Base-by-base conservation (phyloP, 495 filamentous ascomycete species). In the Neurospora sp. region DNA sequence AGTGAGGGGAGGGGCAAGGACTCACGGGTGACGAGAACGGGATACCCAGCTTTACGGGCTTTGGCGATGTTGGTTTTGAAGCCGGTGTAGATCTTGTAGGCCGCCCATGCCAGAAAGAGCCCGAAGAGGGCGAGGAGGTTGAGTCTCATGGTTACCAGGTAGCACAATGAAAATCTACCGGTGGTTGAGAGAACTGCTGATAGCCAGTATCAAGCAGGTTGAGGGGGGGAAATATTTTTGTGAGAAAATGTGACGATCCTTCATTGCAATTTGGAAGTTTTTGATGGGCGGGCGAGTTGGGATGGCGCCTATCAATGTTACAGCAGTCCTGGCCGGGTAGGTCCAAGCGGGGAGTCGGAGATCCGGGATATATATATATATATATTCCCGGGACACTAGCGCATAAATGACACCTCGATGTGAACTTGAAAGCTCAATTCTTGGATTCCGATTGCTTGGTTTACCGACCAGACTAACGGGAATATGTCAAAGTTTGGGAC, bases 21-120 rank as follows among this genome's bases (percentile, higher is more conserved):
- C 9, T 75, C 79, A 88, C 86, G 85, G 66, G 83, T 70, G 42
- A 87, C 72, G 38, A 84, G 76, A 71, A 86, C 87, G 3, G 80
- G 81, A 12, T 87, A 72, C 0, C 84, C 84, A 14, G 82, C 81
- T 46, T 78, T 77, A 74, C 84, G 84, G n/a, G 86, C 86, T 6
- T 79, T 79, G 2, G 79, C 78, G 39, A 86, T 84, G 62, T 86
- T 85, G 10, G 69, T 76, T 14, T 74, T 76, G 60, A 85, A 78
- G 35, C 78, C 82, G 1, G 77, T 74, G 54, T 80, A 46, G 54
- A 75, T 71, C 42, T 69, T 77, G 74, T 79, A 81, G 37, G 76
- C 37, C 10, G 66, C 39, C 31, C 72, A 74, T 0, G 54, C 72
- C 6, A 74, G 38, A 27, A 70, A 66, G 9, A 73, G 72, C 44